phyloP scores from a whole-genome alignment of 768 basidiomycete species.

The Tulasnella sp. region DNA sequence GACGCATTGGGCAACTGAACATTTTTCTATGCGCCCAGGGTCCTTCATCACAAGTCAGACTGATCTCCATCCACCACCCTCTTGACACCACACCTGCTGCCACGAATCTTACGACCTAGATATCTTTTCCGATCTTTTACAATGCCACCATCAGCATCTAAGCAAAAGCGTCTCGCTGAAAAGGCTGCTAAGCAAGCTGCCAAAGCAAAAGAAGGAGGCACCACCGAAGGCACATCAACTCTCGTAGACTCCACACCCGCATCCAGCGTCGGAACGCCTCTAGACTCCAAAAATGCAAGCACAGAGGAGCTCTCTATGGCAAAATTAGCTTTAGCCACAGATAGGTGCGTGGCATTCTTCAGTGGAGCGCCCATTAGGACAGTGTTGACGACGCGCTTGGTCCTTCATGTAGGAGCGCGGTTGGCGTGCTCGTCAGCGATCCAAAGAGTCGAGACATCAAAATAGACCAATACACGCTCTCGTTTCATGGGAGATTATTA shows the following conservation, averaged over 20 bases:
- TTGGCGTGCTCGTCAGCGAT: slow-evolving; percentile 93
- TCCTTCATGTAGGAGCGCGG: slow-evolving; percentile 67
- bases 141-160: slow-evolving; percentile 38
- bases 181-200: slow-evolving; percentile 84
- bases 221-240: slow-evolving; percentile 51
- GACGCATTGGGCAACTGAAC: slow-evolving; percentile 17
- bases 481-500: slow-evolving; percentile 91
- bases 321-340: slow-evolving; percentile 85
- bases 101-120: background rate
- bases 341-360: slow-evolving; percentile 61
- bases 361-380: background rate
- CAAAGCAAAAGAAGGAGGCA: slow-evolving; percentile 49
- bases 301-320: slow-evolving; percentile 87
- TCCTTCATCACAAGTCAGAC: slow-evolving; percentile 7
- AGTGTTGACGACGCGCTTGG: slow-evolving; percentile 27
- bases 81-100: background rate
- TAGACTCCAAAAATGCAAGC: slow-evolving; percentile 77
- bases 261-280: slow-evolving; percentile 63
- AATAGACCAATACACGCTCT: slow-evolving; percentile 92
- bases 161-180: slow-evolving; percentile 91
- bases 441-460: slow-evolving; percentile 94
- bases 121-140: background rate
- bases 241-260: slow-evolving; percentile 68
- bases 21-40: slow-evolving; percentile 15
- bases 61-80: slow-evolving; percentile 16